Percentiles rank a stretch among this genome's conserved stretches.
Evolutionary conservation across 2,329 filamentous ascomycete genomes (phyloP).

Genomic region (Neofusicoccum cordaticola): DNA sequence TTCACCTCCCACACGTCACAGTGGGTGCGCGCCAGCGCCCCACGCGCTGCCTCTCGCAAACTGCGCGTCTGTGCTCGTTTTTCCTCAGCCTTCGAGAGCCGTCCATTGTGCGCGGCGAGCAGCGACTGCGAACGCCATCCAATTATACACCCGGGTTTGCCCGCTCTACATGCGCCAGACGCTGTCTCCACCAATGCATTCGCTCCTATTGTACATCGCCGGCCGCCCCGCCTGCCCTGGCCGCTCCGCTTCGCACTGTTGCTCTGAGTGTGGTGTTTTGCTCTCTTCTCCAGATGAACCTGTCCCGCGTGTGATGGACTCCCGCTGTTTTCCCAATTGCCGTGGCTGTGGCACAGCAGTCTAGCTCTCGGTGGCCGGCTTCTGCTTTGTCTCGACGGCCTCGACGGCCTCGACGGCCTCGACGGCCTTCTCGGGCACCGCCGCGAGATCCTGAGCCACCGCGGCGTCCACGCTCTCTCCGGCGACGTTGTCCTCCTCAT

Average conservation of each 20-base stretch:
- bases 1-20: not conserved
- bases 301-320: slow-evolving; percentile 43
- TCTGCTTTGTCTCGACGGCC: slow-evolving; percentile 23
- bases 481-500: slow-evolving; percentile 54
- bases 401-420: slow-evolving; percentile 19
- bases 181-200: not conserved
- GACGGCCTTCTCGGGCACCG: not conserved
- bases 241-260: not conserved
- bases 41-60: not conserved
- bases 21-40: not conserved
- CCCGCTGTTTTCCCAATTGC: not conserved
- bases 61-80: not conserved
- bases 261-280: not conserved
- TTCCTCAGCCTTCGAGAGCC: not conserved
- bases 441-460: not conserved
- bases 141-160: slow-evolving; percentile 9
- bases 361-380: slow-evolving; percentile 28
- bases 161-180: slow-evolving; percentile 10
- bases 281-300: not conserved
- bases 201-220: not conserved
- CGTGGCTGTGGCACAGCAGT: not conserved
- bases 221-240: too few species aligned
- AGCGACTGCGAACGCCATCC: not conserved
- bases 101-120: not conserved
- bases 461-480: slow-evolving; percentile 19